These are phyloP conservation scores for Arabidopsis hybrid DNA, from an alignment of 441 rosid genomes.

Conservation along the genomic window DNA sequence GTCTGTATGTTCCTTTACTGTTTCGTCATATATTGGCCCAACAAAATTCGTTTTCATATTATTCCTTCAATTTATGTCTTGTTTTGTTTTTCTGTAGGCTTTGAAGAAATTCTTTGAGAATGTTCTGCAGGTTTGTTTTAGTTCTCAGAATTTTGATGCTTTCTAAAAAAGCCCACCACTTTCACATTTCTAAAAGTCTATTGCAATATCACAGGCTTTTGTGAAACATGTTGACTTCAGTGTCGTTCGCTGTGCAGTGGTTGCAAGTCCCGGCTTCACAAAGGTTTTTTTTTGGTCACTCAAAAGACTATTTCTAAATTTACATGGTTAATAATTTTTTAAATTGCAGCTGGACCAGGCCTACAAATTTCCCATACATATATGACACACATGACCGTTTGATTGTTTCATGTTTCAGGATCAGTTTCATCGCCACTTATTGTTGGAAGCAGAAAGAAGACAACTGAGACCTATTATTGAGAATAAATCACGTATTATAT, in stretches of 20 bases:
- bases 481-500: constrained; percentile 84
- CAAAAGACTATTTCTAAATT: constrained; percentile 15
- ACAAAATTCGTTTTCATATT: background rate
- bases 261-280: constrained; percentile 99
- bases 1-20: constrained; percentile 60
- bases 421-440: constrained; percentile 87
- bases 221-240: constrained; percentile 85
- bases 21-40: constrained; percentile 18
- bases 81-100: constrained; percentile 57
- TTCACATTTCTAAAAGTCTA: constrained; percentile 22
- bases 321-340: constrained; percentile 2
- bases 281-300: constrained; percentile 54
- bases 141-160: constrained; percentile 8
- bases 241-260: constrained; percentile 93
- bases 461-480: constrained; percentile 87
- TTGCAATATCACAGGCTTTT: constrained; percentile 67
- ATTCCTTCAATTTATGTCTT: constrained; percentile 19
- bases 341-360: constrained; percentile 17
- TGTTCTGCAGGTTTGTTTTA: constrained; percentile 74
- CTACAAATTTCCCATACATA: background rate
- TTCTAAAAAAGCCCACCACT: constrained; percentile 12
- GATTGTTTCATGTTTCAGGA: constrained; percentile 60
- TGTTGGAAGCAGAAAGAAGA: constrained; percentile 96
- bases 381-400: constrained; percentile 18
- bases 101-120: constrained; percentile 90